Percentiles rank a stretch among this genome's conserved stretches.
Conservation (phyloP, 495 filamentous ascomycete genomes). For the Hypoxylon rickii region DNA sequence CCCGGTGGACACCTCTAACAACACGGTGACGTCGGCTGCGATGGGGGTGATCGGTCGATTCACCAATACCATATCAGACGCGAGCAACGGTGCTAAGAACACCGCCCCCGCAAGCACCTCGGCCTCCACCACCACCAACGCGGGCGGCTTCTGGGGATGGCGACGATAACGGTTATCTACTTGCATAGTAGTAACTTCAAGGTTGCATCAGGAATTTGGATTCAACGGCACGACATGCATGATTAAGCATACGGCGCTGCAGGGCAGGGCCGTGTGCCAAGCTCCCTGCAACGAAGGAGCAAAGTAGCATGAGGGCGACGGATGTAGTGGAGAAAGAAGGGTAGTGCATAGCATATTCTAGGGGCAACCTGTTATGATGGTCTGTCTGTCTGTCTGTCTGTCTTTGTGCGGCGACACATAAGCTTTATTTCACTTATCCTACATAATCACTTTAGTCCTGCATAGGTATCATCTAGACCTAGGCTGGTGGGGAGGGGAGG, state of each 20-base stretch:
- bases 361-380: background rate
- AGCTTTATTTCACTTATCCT: constrained; percentile 31
- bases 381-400: constrained; percentile 9
- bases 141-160: constrained; percentile 56
- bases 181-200: no score
- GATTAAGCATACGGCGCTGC: no score
- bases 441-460: constrained; percentile 24
- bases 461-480: constrained; percentile 10
- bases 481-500: background rate
- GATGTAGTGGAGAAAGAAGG: background rate
- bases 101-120: constrained; percentile 28
- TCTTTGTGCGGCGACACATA: constrained; percentile 23
- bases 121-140: constrained; percentile 17
- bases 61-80: constrained; percentile 39
- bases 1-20: constrained; percentile 39
- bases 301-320: no score
- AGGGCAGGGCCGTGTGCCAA: no score
- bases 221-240: background rate
- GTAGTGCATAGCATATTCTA: constrained; percentile 5
- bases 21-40: constrained; percentile 27
- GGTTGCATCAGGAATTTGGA: background rate
- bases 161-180: constrained; percentile 39
- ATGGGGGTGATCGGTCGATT: constrained; percentile 52
- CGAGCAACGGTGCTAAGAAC: constrained; percentile 33
- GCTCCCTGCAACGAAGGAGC: no score